Percentiles rank a stretch among this genome's conserved stretches.
phyloP scores from a whole-genome alignment of 2,329 filamentous ascomycete genomes.

The Sclerotinia trifoliorum region DNA sequence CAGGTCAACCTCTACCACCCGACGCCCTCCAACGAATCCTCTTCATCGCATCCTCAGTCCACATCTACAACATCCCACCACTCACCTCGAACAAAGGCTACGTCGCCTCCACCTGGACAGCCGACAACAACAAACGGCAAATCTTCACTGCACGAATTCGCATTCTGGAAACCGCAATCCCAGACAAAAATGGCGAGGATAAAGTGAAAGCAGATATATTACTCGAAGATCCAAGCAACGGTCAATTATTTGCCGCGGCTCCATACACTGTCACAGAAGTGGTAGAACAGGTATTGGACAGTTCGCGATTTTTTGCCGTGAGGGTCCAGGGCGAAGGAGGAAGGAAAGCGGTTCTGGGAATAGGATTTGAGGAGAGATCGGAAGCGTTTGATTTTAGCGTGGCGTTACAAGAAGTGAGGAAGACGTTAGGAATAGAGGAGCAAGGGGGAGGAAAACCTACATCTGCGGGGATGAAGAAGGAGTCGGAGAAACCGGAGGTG shows the following conservation, averaged over 20 bases:
- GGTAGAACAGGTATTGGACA: constrained; percentile 78
- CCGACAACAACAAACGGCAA: constrained; percentile 62
- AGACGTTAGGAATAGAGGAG: constrained; percentile 62
- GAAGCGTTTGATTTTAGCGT: constrained; percentile 86
- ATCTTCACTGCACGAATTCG: constrained; percentile 86
- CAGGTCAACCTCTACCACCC: constrained; percentile 63
- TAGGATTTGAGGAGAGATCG: constrained; percentile 83
- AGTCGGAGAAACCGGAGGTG: constrained; percentile 45
- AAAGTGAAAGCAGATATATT: constrained; percentile 71
- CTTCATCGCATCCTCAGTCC: constrained; percentile 70
- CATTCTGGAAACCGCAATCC: constrained; percentile 70
- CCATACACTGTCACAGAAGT: constrained; percentile 66
- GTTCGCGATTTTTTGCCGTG: constrained; percentile 79
- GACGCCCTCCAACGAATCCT: constrained; percentile 84
- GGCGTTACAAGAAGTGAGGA: constrained; percentile 73
- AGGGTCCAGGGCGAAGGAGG: constrained; percentile 73
- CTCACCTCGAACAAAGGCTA: constrained; percentile 76
- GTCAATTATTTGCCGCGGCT: constrained; percentile 78
- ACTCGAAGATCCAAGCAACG: constrained; percentile 71
- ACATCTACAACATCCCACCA: constrained; percentile 86
- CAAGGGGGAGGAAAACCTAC: constrained; percentile 39
- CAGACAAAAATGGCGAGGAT: constrained; percentile 45
- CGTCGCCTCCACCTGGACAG: constrained; percentile 74
- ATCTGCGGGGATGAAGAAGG: constrained; percentile 30
- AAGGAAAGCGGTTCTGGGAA: constrained; percentile 74